Percentiles rank a stretch among this genome's conserved stretches.
Evolutionary conservation across 306 rosid genomes (phyloP).

Genomic region (Quercus gilva): DNA sequence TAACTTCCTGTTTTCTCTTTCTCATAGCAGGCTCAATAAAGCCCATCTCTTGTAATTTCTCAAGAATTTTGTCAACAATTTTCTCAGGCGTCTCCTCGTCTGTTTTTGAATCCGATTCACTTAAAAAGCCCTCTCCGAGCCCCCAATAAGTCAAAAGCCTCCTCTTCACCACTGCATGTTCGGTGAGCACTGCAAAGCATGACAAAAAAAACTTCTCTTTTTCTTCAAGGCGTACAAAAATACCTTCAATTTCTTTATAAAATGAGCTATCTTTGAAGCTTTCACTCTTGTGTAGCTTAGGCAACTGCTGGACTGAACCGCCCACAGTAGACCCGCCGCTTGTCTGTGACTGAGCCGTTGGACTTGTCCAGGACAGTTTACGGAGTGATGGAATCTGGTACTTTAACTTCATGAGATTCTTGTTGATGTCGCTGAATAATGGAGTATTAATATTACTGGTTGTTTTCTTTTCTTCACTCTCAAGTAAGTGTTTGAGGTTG

Average conservation of each 20-base stretch:
- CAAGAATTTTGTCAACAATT: background rate
- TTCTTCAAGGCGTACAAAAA: background rate
- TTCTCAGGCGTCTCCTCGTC: background rate
- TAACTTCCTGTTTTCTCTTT: background rate
- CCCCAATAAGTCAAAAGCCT: constrained; percentile 28
- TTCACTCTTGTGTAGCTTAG: background rate
- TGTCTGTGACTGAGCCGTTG: rapidly evolving
- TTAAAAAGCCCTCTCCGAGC: constrained; percentile 9
- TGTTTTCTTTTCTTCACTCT: no score
- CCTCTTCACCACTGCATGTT: constrained; percentile 23
- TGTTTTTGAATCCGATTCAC: background rate
- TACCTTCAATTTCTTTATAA: background rate
- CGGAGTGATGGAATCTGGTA: no score
- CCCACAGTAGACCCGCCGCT: background rate
- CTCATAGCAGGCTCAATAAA: constrained; percentile 20
- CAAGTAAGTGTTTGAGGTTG: no score
- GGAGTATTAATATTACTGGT: no score
- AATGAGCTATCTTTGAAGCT: background rate
- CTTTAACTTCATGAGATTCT: rapidly evolving
- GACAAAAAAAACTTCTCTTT: background rate
- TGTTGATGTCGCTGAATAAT: no score
- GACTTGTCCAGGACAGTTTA: no score
- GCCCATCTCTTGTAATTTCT: background rate
- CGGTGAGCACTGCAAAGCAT: constrained; percentile 15
- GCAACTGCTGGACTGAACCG: background rate